Evolutionary conservation across 352 stramenopile species (phyloP), one percentile per base, ranked within the genome.

Genomic region (Globisporangium apiculatum): DNA sequence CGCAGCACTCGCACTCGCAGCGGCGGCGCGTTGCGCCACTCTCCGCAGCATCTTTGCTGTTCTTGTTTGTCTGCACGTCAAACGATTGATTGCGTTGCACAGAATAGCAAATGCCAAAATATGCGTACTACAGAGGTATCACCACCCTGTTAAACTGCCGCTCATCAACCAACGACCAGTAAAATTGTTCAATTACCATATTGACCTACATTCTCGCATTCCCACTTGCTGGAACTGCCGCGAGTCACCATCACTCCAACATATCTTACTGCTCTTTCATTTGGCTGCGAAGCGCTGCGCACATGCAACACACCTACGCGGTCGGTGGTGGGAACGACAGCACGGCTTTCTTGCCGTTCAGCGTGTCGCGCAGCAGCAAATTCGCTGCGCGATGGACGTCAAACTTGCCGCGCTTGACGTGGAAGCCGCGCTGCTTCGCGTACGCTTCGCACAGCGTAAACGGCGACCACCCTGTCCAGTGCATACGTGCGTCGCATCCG

Each of bases 331-430:
- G 79, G 60, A 94, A 94, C 15, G 74, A 86, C 17, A 94, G 67
- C 57, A 91, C 77, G 57, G 90, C 76, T 51, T 94, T 94, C 58
- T 85, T 85, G n/a, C 84, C 84, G 51, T 76, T 83, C 10, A 94
- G 69, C 35, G 84, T 88, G 57, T 94, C 79, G 15, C 84, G 81
- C 37, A 94, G 69, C 49, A 94, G 64, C 15, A 61, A 52, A 56
- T 94, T 94, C 51, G 81, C 81, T 0, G 79, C 81, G 42, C 84
- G 78, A 50, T 89, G 71, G n/a, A 90, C 73, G 66, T 94, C 84
- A 38, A 86, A 61, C 52, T 79, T 86, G 46, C 84, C 84, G 48
- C 84, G 77, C 52, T 87, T 89, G 51, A 87, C 64, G 53, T 75
- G 75, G 59, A 88, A 94, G 35, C 84, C 79, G 46, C 82, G 76